Conservation (phyloP, 179 eudicot genomes). For the Silene noctiflora region DNA sequence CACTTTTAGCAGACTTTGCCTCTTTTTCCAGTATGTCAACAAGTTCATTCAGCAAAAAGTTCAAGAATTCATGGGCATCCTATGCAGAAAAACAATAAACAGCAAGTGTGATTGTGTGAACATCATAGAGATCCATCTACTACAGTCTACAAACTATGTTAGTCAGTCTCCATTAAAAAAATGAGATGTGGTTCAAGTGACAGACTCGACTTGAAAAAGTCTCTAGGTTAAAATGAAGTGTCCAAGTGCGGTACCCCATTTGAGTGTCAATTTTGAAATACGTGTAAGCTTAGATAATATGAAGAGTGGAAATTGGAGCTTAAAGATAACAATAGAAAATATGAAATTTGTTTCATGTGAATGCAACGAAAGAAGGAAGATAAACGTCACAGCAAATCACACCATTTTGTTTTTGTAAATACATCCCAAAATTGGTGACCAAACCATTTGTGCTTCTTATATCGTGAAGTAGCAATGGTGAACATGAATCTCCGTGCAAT, state of each 20-base stretch:
- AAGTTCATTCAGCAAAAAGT: constrained; percentile 86
- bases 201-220: background rate
- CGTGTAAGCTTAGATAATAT: background rate
- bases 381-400: background rate
- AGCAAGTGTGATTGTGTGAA: background rate
- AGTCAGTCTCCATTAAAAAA: background rate
- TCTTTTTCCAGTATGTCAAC: constrained; percentile 97
- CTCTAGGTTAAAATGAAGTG: background rate
- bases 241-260: background rate
- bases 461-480: background rate
- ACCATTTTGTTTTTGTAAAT: background rate
- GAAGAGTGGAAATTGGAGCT: background rate
- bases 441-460: background rate
- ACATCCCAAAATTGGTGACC: background rate
- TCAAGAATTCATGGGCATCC: constrained; percentile 98
- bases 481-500: background rate
- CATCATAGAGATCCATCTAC: background rate
- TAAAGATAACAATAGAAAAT: background rate
- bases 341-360: background rate
- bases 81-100: constrained; percentile 23
- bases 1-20: constrained; percentile 41
- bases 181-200: background rate
- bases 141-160: background rate
- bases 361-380: constrained; percentile 9
- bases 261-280: background rate